Evolutionary conservation across 441 rosid genomes (phyloP).

Genomic region (Euphorbia neoarborescens): DNA sequence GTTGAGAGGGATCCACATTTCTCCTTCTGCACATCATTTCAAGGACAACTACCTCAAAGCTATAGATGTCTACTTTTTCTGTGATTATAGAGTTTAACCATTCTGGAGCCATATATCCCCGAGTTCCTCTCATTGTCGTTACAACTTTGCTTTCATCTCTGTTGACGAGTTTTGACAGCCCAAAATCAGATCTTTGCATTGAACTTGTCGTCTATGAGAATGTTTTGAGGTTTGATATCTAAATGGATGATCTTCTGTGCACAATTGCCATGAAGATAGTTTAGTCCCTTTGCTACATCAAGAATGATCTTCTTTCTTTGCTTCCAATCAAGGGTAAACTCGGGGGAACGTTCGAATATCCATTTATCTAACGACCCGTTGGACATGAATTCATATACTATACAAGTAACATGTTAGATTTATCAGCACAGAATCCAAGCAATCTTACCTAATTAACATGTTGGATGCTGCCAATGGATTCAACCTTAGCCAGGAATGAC

Average conservation of each 20-base stretch:
- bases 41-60: conserved; percentile 18
- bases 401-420: conserved; percentile 15
- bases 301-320: conserved; percentile 16
- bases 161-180: conserved; percentile 14
- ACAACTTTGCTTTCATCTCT: conserved; percentile 18
- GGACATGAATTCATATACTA: conserved; percentile 17
- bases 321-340: conserved; percentile 12
- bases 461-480: conserved; percentile 20
- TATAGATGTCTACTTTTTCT: conserved; percentile 16
- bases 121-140: conserved; percentile 21
- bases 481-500: conserved; percentile 17
- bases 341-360: conserved; percentile 9
- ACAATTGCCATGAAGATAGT: conserved; percentile 24
- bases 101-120: conserved; percentile 21
- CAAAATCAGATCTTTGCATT: conserved; percentile 17
- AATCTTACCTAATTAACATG: conserved; percentile 22
- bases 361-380: conserved; percentile 19
- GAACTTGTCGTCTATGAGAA: conserved; percentile 11
- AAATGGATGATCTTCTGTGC: conserved; percentile 16
- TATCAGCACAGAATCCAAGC: conserved; percentile 21
- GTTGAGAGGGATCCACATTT: conserved; percentile 7
- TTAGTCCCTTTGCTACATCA: conserved; percentile 20
- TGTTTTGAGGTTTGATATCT: conserved; percentile 23
- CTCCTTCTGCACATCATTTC: conserved; percentile 17
- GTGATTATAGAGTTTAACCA: conserved; percentile 10